phyloP scores from a whole-genome alignment of 805 yeast species.

The Suhomyces pyralidae region DNA sequence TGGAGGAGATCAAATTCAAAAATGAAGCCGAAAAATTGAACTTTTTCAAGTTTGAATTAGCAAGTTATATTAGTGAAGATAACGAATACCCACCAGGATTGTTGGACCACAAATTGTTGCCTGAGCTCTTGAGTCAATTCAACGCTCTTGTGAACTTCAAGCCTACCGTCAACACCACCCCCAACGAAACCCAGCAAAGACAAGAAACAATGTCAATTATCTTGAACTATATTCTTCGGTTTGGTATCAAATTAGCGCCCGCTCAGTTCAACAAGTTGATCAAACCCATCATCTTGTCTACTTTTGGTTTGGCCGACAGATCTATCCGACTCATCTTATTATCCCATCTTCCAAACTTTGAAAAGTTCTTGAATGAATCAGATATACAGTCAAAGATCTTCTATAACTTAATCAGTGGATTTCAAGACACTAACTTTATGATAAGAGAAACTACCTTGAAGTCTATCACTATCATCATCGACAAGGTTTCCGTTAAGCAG shows the following conservation, averaged over 20 bases:
- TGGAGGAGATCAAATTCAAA: conserved; percentile 56
- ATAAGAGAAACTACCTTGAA: conserved; percentile 78
- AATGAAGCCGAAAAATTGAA: conserved; percentile 51
- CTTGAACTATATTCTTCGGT: conserved; percentile 41
- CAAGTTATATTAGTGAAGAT: conserved; percentile 14
- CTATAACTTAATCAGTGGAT: conserved; percentile 70
- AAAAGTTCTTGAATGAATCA: conserved; percentile 48
- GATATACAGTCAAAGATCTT: conserved; percentile 72
- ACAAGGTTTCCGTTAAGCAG: conserved; percentile 71
- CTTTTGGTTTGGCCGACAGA: conserved; percentile 69
- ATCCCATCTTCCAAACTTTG: conserved; percentile 55
- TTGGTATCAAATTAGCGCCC: conserved; percentile 24
- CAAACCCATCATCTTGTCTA: conserved; percentile 61
- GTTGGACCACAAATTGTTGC: conserved; percentile 61
- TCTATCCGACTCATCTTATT: conserved; percentile 72
- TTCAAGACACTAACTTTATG: conserved; percentile 78
- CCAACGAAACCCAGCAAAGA: conserved; percentile 28
- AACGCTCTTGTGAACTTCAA: conserved; percentile 24
- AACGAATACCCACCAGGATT: conserved; percentile 46
- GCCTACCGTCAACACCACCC: conserved; percentile 24
- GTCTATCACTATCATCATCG: conserved; percentile 57
- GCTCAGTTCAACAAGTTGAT: conserved; percentile 40
- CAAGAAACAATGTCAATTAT: conserved; percentile 38
- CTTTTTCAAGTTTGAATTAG: conserved; percentile 34
- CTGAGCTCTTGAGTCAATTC: conserved; percentile 58